Conservation (phyloP, 2,329 filamentous ascomycete species). For the Parafenestella ontariensis region DNA sequence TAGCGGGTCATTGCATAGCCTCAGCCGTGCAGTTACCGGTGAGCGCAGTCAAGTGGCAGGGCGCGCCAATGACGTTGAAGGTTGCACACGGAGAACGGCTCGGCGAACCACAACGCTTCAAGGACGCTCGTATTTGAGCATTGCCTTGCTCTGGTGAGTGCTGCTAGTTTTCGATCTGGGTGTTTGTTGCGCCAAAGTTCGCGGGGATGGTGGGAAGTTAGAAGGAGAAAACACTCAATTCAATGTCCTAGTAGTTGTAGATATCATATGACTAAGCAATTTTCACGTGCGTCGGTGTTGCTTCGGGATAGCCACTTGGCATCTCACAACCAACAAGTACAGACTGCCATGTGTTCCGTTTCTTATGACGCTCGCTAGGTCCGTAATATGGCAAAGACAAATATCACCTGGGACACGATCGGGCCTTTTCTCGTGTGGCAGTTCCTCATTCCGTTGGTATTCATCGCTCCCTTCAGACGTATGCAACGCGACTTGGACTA, state of each 20-base stretch:
- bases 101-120: background rate
- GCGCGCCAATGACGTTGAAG: background rate
- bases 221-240: too few relatives aligned
- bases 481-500: background rate
- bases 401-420: constrained; percentile 40
- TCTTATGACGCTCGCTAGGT: constrained; percentile 2
- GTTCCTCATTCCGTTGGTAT: constrained; percentile 43
- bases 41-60: background rate
- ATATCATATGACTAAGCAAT: background rate
- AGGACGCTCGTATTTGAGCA: background rate
- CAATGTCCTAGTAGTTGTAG: too few relatives aligned
- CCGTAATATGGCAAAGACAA: constrained; percentile 30
- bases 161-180: background rate
- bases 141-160: background rate
- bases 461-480: background rate
- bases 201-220: too few relatives aligned
- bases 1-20: background rate
- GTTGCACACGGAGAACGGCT: background rate
- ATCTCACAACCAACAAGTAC: background rate
- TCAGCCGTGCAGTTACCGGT: background rate
- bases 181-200: background rate
- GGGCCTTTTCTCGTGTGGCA: constrained; percentile 45
- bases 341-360: background rate
- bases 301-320: constrained; percentile 20
- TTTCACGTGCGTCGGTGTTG: constrained; percentile 8